Base-by-base conservation (phyloP, 129 eudicot species). In the Saussurea involucrata region DNA sequence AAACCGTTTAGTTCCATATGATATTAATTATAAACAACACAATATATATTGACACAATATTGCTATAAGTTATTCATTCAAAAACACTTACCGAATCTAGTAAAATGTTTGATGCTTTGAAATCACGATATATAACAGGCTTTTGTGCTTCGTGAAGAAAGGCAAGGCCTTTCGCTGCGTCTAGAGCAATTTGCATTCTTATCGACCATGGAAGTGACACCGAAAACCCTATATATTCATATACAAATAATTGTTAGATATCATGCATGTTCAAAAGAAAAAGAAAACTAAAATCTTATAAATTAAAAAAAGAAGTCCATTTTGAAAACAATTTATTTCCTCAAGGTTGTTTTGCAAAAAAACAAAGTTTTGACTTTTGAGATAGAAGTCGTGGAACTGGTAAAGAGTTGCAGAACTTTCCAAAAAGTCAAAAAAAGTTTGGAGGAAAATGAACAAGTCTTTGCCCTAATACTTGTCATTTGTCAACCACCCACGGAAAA, bases 191-290 rank as follows among this genome's bases (percentile, higher is more conserved):
- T 76, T 88, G 86, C 93, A 91, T 88, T 71, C 97, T 91, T 28
- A 85, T 83, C n/a, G 93, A 80, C 97, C 97, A 91, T 55, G 93
- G 84, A 73, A 91, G 86, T 40, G 97, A 88, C 33, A 86, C 93
- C 4, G 97, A 85, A 71, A 75, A 91, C 68, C 93, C 97, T 91
- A 83, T 11, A 69, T 75, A 27, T 55, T 8, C n/a, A 33, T 24
- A 64, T 27, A 40, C 3, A 18, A 1, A 29, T 31, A 60, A 31
- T 6, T 22, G 9, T 57, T 31, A n/a, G 67, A 29, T 18, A 9
- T 44, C 20, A 12, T 72, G 46, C 20, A 12, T 72, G 46, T 53
- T 72, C 5, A 10, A 24, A 49, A 12, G 11, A 3, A 17, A 49
- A 6, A 49, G 0, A 40, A 27, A 27, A 27, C 29, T 0, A 36